phyloP scores from a whole-genome alignment of 192 early-diverging fungal genomes.

The Physocladia obscura region DNA sequence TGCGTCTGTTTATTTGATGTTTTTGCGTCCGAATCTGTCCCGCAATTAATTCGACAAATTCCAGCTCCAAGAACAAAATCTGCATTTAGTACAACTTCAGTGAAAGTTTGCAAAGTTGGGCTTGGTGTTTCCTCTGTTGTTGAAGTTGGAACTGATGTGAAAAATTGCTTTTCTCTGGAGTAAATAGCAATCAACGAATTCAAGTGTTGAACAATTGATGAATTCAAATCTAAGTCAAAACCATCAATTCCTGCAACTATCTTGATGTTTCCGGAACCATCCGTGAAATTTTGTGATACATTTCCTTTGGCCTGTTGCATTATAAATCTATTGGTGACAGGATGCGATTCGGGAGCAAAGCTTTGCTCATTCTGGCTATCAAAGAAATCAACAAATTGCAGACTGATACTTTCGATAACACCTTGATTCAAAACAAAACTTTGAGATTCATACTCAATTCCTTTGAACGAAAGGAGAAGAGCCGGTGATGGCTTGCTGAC shows the following conservation, averaged over 20 bases:
- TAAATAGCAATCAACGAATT: conserved; percentile 66
- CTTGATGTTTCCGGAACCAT: conserved; percentile 40
- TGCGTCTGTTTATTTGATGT: not conserved
- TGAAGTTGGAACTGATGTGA: not conserved
- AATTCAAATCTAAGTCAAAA: conserved; percentile 72
- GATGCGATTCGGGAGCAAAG: conserved; percentile 27
- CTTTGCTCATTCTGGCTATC: conserved; percentile 27
- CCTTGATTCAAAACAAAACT: conserved; percentile 57
- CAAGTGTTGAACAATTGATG: conserved; percentile 63
- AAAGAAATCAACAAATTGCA: conserved; percentile 68
- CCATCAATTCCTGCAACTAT: conserved; percentile 65
- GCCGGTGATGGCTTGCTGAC: conserved; percentile 36
- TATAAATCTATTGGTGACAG: conserved; percentile 36
- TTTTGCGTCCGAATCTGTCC: not conserved
- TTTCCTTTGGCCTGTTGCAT: conserved; percentile 36
- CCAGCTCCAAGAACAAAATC: conserved; percentile 26
- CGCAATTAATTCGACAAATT: conserved; percentile 9
- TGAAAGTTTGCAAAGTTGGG: not conserved
- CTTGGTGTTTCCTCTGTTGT: not conserved
- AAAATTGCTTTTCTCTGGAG: conserved; percentile 49
- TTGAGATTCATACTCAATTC: conserved; percentile 60
- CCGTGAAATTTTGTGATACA: conserved; percentile 36
- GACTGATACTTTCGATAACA: conserved; percentile 54
- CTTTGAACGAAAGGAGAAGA: conserved; percentile 61
- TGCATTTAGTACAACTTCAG: conserved; percentile 4